Evolutionary conservation across 2,329 filamentous ascomycete species (phyloP).

Genomic region (Aspergillus floridensis): DNA sequence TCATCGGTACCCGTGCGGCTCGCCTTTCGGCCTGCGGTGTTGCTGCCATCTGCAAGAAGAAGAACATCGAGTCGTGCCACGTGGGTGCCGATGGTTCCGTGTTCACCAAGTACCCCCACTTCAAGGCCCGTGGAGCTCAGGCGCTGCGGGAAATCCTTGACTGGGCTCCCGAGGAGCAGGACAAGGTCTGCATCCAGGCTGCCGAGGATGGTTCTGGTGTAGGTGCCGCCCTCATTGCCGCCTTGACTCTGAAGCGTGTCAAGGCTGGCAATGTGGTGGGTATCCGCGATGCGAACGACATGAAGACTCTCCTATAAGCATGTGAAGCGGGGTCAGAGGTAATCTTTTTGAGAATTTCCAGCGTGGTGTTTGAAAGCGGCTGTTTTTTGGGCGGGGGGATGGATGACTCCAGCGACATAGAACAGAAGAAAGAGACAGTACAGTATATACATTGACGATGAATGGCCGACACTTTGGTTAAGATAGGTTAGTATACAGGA

Average conservation of each 20-base stretch:
- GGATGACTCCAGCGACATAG: background rate
- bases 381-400: background rate
- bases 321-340: background rate
- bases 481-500: background rate
- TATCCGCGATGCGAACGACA: constrained; percentile 51
- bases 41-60: constrained; percentile 95
- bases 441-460: background rate
- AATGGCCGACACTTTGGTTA: too few relatives aligned
- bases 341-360: background rate
- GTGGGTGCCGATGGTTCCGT: constrained; percentile 96
- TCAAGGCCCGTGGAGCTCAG: constrained; percentile 86
- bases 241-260: constrained; percentile 62
- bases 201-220: constrained; percentile 97
- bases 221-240: constrained; percentile 91
- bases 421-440: background rate
- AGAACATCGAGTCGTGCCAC: constrained; percentile 81
- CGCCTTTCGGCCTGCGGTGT: constrained; percentile 93
- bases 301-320: constrained; percentile 32
- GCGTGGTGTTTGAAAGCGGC: constrained; percentile 1
- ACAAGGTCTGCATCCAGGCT: constrained; percentile 81
- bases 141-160: constrained; percentile 94
- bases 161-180: constrained; percentile 81
- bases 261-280: constrained; percentile 59
- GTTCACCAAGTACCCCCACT: constrained; percentile 99
- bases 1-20: constrained; percentile 92